Evolutionary conservation across 2,329 filamentous ascomycete species (phyloP).

Genomic region (Incumbomyces delicatus): DNA sequence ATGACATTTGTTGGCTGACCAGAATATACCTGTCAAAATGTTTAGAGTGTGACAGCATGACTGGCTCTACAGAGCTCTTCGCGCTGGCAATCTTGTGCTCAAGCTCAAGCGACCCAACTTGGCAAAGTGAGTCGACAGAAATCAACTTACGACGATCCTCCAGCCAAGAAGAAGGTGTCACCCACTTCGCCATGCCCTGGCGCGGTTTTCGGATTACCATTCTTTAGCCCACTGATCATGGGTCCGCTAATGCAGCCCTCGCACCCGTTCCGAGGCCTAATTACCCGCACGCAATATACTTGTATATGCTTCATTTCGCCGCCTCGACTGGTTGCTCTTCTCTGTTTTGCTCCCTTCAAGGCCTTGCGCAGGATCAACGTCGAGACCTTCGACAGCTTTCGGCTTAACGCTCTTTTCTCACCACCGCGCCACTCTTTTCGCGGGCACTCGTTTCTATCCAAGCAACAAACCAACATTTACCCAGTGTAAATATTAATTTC

Average conservation of each 20-base stretch:
- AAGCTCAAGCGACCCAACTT: not conserved
- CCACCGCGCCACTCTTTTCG: conserved; percentile 53
- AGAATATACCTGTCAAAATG: not conserved
- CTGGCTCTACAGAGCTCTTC: not conserved
- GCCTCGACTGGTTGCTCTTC: conserved; percentile 9
- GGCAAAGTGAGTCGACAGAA: not conserved
- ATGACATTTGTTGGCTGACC: not conserved
- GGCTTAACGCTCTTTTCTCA: conserved; percentile 13
- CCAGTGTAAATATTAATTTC: conserved; percentile 7
- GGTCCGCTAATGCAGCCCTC: conserved; percentile 8
- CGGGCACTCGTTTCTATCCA: conserved; percentile 58
- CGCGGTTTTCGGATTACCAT: not conserved
- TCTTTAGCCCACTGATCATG: conserved; percentile 13
- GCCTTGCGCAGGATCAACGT: conserved; percentile 17
- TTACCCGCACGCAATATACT: conserved; percentile 7
- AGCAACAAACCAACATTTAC: conserved; percentile 16
- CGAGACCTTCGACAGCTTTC: conserved; percentile 14
- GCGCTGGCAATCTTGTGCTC: not conserved
- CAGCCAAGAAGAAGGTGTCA: not conserved
- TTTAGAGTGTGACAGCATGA: not conserved
- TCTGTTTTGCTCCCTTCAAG: conserved; percentile 16
- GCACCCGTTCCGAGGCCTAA: conserved; percentile 8
- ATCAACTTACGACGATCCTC: not conserved
- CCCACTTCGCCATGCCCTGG: not conserved
- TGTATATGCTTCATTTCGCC: conserved; percentile 16